Evolutionary conservation across 495 filamentous ascomycete genomes (phyloP).

Genomic region (Tuber indicum): DNA sequence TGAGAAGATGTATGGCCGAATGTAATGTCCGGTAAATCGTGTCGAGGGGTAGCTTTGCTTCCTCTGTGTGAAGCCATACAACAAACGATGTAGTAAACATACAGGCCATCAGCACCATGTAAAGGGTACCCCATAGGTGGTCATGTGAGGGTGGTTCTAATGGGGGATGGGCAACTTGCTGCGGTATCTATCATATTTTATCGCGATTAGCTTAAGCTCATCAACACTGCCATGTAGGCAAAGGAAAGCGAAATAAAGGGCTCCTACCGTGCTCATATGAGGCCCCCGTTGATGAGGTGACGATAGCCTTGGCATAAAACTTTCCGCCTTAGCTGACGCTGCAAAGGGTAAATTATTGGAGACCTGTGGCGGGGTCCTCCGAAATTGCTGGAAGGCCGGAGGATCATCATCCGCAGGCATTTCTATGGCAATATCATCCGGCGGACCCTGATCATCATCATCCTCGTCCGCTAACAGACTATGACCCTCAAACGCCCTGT

Average conservation of each 20-base stretch:
- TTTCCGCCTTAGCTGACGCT: constrained; percentile 39
- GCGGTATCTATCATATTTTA: constrained; percentile 45
- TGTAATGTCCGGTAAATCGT: constrained; percentile 88
- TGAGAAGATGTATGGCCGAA: constrained; percentile 79
- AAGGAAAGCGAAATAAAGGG: not conserved
- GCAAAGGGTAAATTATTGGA: constrained; percentile 38
- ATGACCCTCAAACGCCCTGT: constrained; percentile 22
- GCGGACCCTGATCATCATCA: constrained; percentile 50
- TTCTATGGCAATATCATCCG: constrained; percentile 55
- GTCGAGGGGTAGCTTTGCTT: constrained; percentile 55
- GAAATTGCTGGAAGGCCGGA: constrained; percentile 82
- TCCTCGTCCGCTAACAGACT: constrained; percentile 34
- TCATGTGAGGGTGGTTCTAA: constrained; percentile 62
- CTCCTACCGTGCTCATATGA: constrained; percentile 33
- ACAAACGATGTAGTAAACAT: constrained; percentile 81
- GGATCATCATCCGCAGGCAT: constrained; percentile 59
- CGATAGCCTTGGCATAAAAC: constrained; percentile 47
- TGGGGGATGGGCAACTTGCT: constrained; percentile 47
- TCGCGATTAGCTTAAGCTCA: constrained; percentile 21
- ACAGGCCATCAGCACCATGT: constrained; percentile 72
- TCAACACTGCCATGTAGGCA: constrained; percentile 24
- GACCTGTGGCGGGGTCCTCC: constrained; percentile 48
- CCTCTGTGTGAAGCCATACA: constrained; percentile 76
- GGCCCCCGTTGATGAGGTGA: constrained; percentile 29
- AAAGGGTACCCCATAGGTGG: constrained; percentile 84